Base-by-base conservation (phyloP, 1,284 basidiomycete species). In the Malassezia arunalokei region DNA sequence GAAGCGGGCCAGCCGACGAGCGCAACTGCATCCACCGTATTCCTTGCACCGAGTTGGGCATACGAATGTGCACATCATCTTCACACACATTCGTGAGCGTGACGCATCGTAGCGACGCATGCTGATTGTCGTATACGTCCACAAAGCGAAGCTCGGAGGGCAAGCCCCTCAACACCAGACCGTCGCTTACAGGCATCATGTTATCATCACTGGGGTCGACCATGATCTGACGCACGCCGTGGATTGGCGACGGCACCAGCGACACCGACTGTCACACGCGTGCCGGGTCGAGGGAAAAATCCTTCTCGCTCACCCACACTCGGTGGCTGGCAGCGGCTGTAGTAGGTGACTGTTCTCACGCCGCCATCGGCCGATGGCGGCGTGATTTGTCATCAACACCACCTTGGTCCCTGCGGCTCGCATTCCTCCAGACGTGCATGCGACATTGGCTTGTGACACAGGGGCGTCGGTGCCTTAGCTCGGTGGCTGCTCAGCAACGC, bases 91-190 rank as follows among this genome's bases (percentile, higher is more conserved):
- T 64, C 6, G 32, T 17, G 7, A 64, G 35, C n/a, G n/a, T 17
- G n/a, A 64, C 32, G 5, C 8, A 38, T 14, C 44, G 55, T 2
- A 64, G 29, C n/a, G 51, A 46, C 11, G 62, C 56, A 14, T 55
- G 40, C 40, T 54, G 54, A 46, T 62, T 63, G 45, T 60, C 40
- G 31, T 63, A 63, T 1, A 63, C 40, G 24, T 53, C 30, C 2
- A 48, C 50, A n/a, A 62, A 50, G 32, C 11, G 24, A 29, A 54
- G 43, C 48, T 31, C 39, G 9, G 44, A 12, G 9, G 29, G n/a
- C 15, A 44, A 8, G 17, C 43, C 43, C 15, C 11, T 12, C 15
- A 35, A 5, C 11, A 15, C 11, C 11, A 35, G 15, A 12, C 3
- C 2, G 33, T 12, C 33, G 33, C 33, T 15, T 2, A 12, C 11